phyloP scores from a whole-genome alignment of 2,329 filamentous ascomycete species.

The Aspergillus intermedius region DNA sequence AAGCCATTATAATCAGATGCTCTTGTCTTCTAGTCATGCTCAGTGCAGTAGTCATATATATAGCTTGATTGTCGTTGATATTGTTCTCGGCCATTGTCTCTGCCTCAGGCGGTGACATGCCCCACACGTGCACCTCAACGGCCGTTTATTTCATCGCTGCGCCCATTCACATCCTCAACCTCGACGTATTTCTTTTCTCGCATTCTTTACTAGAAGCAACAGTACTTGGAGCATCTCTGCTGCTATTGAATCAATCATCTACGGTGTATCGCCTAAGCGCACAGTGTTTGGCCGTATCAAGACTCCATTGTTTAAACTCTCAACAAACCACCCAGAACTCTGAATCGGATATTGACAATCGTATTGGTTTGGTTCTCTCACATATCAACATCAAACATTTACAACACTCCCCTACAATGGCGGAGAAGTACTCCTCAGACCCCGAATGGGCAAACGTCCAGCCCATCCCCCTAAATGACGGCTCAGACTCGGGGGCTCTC shows the following conservation, averaged over 20 bases:
- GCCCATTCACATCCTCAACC: background rate
- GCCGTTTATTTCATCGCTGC: background rate
- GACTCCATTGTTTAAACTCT: background rate
- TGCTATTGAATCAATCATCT: background rate
- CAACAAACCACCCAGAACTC: background rate
- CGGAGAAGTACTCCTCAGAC: conserved; percentile 53
- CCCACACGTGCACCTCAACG: background rate
- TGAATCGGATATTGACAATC: background rate
- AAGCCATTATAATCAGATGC: no score
- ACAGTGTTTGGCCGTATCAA: no score
- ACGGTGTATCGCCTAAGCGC: no score
- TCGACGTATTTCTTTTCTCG: background rate
- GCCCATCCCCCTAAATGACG: conserved; percentile 78
- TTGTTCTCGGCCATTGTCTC: background rate
- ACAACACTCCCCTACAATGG: conserved; percentile 11
- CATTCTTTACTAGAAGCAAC: background rate
- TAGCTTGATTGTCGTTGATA: background rate
- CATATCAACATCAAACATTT: background rate
- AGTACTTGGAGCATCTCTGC: background rate
- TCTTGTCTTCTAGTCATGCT: no score
- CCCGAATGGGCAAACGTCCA: conserved; percentile 77
- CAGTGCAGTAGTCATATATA: no score
- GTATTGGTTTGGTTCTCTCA: background rate
- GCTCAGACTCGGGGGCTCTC: conserved; percentile 45
- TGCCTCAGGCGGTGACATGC: background rate